Evolutionary conservation across 306 rosid genomes (phyloP), one percentile per base, ranked within the genome.

Genomic region (Sindora glabra): DNA sequence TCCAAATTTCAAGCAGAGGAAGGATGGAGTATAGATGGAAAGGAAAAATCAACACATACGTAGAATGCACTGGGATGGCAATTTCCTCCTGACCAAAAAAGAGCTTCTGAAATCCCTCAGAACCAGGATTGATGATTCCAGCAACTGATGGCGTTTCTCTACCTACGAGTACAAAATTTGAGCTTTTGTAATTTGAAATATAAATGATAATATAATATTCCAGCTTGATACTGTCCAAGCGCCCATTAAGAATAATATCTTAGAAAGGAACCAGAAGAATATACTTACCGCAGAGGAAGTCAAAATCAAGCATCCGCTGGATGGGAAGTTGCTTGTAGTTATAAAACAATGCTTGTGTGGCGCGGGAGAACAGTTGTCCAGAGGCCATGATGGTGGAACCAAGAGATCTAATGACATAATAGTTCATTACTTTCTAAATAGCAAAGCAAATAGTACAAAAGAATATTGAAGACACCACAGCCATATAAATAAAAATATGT

Each of bases 241-340:
- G 49, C 41, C 13, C 0, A 0, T 36, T 33, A 25, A 23, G 49
- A 49, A 30, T 34, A 74, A 22, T 60, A 66, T 39, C 18, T 11
- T 27, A n/a, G n/a, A 29, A 39, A 27, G 27, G 22, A 17, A 33
- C 10, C 25, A 41, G 14, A 39, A 62, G 53, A 59, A 23, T 32
- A 72, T 15, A 73, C 90, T 23, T 59, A 94, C 99, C 99, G 4
- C 99, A 94, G 41, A 94, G 99, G 79, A 89, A 89, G 83, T 94
- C 99, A 72, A 94, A 94, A 82, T 94, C 99, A 48, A 94, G 97
- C 99, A 94, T 94, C 76, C 97, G 79, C 76, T 94, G 99, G 64
- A 89, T 82, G 24, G 99, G 99, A 56, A 94, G 90, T 64, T 94
- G 99, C 84, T 94, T 94, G 85, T 94, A 89, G 79, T 89, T 94